Conservation (phyloP, 2,329 filamentous ascomycete species). For the Gaeumannomyces sp. region DNA sequence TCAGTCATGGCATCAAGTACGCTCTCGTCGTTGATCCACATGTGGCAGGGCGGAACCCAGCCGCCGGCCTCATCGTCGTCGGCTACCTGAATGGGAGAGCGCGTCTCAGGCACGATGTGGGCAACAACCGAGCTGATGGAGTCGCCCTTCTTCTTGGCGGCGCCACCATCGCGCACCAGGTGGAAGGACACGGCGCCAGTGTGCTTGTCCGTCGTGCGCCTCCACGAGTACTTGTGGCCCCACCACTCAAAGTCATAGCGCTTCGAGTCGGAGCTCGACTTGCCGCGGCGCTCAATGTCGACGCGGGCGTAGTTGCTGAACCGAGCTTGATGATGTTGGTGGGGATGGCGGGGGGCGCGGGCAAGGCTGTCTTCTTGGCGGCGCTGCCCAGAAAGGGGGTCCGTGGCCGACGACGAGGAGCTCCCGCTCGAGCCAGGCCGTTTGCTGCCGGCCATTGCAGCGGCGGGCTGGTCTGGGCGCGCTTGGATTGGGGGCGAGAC, state of each 20-base stretch:
- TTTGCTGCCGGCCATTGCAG: not conserved
- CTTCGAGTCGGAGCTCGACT: slow-evolving; percentile 59
- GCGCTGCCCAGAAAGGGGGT: slow-evolving; percentile 11
- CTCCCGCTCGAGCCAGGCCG: slow-evolving; percentile 22
- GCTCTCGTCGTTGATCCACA: slow-evolving; percentile 77
- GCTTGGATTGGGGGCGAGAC: slow-evolving; percentile 28
- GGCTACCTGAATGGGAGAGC: slow-evolving; percentile 62
- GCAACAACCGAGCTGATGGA: slow-evolving; percentile 53
- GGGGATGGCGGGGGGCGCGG: slow-evolving; percentile 30
- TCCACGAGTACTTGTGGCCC: slow-evolving; percentile 82
- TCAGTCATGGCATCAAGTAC: slow-evolving; percentile 67
- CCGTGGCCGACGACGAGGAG: slow-evolving; percentile 29
- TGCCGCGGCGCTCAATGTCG: slow-evolving; percentile 65
- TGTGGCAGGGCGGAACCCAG: slow-evolving; percentile 84
- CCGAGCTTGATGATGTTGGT: slow-evolving; percentile 78
- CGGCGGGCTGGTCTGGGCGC: slow-evolving; percentile 28
- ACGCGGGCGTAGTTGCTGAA: slow-evolving; percentile 97
- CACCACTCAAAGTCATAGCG: slow-evolving; percentile 92
- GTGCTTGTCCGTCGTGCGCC: slow-evolving; percentile 63
- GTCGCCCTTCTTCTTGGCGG: slow-evolving; percentile 26
- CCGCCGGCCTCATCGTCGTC: slow-evolving; percentile 74
- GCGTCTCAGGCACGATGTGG: slow-evolving; percentile 75
- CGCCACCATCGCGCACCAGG: slow-evolving; percentile 60
- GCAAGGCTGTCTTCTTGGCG: slow-evolving; percentile 23
- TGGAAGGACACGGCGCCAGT: slow-evolving; percentile 70